Conservation (phyloP, 306 rosid genomes). For the Vigna trinervia region DNA sequence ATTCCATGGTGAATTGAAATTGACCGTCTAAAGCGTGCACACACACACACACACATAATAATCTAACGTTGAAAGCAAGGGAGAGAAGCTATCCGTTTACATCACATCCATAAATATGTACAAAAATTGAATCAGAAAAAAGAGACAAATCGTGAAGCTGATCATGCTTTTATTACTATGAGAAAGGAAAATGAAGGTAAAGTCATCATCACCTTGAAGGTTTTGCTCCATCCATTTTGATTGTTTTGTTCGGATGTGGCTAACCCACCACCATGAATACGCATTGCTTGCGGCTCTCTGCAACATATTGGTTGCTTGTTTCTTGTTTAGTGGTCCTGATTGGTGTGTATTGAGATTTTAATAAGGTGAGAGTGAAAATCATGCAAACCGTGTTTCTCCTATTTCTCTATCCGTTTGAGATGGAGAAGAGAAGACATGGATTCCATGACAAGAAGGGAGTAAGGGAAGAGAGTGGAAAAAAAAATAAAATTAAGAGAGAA, state of each 20-base stretch:
- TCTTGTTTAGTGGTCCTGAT: neutral
- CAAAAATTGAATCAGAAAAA: constrained; percentile 3
- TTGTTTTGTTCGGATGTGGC: constrained; percentile 98
- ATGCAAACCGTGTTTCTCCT: constrained; percentile 47
- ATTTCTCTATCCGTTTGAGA: constrained; percentile 39
- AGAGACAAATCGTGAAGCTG: neutral
- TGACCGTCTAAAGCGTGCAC: constrained; percentile 1
- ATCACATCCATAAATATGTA: neutral
- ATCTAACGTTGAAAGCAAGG: constrained; percentile 18
- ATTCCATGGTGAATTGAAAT: neutral
- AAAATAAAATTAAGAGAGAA: neutral
- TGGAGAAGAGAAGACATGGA: constrained; percentile 58
- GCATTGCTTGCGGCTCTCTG: constrained; percentile 99
- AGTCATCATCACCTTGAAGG: constrained; percentile 73
- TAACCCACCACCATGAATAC: constrained; percentile 99
- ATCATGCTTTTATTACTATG: neutral
- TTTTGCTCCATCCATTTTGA: constrained; percentile 98
- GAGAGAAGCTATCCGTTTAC: neutral
- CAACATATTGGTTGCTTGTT: constrained; percentile 58
- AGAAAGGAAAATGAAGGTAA: constrained; percentile 7
- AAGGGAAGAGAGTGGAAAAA: constrained; percentile 19
- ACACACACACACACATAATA: neutral
- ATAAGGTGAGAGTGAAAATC: constrained; percentile 41
- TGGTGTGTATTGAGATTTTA: constrained; percentile 40
- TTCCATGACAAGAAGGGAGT: constrained; percentile 41